phyloP scores from a whole-genome alignment of 192 early-diverging fungal genomes.

The Mycoemilia scoparia region DNA sequence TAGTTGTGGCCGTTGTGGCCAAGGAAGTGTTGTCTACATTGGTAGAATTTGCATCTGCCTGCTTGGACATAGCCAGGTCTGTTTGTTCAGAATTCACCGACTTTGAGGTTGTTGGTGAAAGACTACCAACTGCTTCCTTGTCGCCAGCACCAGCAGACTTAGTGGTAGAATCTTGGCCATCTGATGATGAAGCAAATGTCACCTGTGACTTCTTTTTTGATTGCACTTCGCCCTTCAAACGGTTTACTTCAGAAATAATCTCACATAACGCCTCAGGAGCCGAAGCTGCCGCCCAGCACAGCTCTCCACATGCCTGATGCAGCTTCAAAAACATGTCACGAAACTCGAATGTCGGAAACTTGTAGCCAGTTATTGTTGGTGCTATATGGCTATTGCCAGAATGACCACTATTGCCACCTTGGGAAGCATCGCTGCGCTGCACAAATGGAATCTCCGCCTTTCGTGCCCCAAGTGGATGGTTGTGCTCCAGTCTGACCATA shows the following conservation, averaged over 20 bases:
- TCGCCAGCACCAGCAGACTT: not conserved
- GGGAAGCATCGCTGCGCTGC: conserved; percentile 2
- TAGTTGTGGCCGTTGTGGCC: conserved; percentile 7
- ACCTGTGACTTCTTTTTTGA: conserved; percentile 1
- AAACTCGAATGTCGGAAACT: conserved; percentile 17
- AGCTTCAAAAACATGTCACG: conserved; percentile 26
- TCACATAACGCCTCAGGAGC: conserved; percentile 19
- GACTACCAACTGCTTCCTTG: conserved; percentile 11
- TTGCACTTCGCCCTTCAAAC: conserved; percentile 21
- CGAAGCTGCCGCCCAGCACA: conserved; percentile 29
- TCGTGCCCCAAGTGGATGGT: conserved; percentile 23
- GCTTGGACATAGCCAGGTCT: not conserved
- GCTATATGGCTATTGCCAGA: too few relatives aligned
- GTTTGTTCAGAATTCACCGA: not conserved
- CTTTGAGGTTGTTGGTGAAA: conserved; percentile 1
- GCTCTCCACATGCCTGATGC: conserved; percentile 17
- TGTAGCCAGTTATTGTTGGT: too few relatives aligned
- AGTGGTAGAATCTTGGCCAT: not conserved
- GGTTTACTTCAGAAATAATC: conserved; percentile 26
- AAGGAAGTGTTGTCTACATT: too few relatives aligned
- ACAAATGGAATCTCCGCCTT: conserved; percentile 13
- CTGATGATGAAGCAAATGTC: not conserved
- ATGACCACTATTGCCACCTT: conserved; percentile 22
- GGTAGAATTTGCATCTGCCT: not conserved
- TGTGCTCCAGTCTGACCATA: conserved; percentile 28